A percentile compares a stretch with the other conserved stretches of the same genome.
Conservation (phyloP, 768 basidiomycete genomes). For the Leccinum uliginosum region DNA sequence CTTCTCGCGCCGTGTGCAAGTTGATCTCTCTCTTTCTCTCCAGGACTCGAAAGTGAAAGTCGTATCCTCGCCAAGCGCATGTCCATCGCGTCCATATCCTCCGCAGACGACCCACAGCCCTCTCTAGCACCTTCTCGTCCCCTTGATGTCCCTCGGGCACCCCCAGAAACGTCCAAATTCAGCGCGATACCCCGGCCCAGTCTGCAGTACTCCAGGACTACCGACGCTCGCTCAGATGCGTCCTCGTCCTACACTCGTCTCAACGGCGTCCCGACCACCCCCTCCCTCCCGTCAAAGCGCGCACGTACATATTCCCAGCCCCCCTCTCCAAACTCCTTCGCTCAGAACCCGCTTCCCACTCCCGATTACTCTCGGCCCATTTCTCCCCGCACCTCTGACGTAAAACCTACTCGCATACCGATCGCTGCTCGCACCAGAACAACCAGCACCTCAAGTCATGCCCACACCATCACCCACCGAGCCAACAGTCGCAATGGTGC, state of each 20-base stretch:
- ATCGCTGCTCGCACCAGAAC: slow-evolving; percentile 39
- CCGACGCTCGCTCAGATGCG: slow-evolving; percentile 20
- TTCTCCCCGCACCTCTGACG: slow-evolving; percentile 41
- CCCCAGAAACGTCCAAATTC: slow-evolving; percentile 32
- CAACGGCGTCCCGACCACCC: slow-evolving; percentile 28
- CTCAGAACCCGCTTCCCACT: slow-evolving; percentile 28
- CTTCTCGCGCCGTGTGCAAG: background rate
- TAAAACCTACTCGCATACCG: slow-evolving; percentile 47
- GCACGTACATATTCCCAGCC: slow-evolving; percentile 63
- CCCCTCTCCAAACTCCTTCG: slow-evolving; percentile 29
- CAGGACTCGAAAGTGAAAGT: slow-evolving; percentile 80
- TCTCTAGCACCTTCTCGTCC: slow-evolving; percentile 18
- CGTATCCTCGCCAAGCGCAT: slow-evolving; percentile 72
- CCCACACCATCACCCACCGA: slow-evolving; percentile 33
- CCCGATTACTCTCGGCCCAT: slow-evolving; percentile 39
- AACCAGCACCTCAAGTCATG: slow-evolving; percentile 38
- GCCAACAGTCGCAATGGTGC: slow-evolving; percentile 34
- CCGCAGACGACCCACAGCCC: slow-evolving; percentile 41
- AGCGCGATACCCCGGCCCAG: slow-evolving; percentile 48
- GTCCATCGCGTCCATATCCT: slow-evolving; percentile 66
- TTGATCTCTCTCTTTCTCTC: background rate
- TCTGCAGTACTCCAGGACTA: slow-evolving; percentile 34
- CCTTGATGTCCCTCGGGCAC: slow-evolving; percentile 14
- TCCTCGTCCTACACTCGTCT: slow-evolving; percentile 25
- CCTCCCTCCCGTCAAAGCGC: slow-evolving; percentile 40